Conservation (phyloP, 345 rosid genomes). For the Bruguiera gymnorhiza region DNA sequence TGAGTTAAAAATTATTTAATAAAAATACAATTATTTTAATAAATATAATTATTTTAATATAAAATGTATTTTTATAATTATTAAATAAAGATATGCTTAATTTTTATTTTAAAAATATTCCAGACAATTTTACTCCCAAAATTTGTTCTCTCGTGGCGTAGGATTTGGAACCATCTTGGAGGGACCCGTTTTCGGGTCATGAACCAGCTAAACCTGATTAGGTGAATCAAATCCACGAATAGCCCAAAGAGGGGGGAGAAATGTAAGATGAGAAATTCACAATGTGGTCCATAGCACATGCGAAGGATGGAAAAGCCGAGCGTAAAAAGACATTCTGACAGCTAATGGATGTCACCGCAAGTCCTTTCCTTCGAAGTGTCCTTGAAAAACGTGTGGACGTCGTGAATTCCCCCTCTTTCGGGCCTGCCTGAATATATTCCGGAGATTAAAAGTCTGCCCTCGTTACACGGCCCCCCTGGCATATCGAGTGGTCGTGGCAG, state of each 20-base stretch:
- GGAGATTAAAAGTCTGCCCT: not conserved
- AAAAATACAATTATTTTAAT: too few species aligned
- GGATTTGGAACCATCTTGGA: too few species aligned
- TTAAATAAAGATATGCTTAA: too few species aligned
- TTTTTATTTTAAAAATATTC: too few species aligned
- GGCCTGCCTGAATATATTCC: slow-evolving; percentile 13
- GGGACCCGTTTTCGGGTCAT: too few species aligned
- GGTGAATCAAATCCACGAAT: not conserved
- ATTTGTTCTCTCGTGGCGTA: too few species aligned
- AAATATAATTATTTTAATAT: too few species aligned
- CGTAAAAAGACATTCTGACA: slow-evolving; percentile 43
- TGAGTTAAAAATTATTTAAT: too few species aligned
- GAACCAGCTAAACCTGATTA: not conserved
- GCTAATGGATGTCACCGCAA: slow-evolving; percentile 28
- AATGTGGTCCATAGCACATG: slow-evolving; percentile 31
- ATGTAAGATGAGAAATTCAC: not conserved
- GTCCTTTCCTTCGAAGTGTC: slow-evolving; percentile 10
- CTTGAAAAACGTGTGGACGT: slow-evolving; percentile 29
- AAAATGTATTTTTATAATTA: too few species aligned
- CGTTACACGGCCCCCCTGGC: not conserved
- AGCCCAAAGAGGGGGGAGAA: not conserved
- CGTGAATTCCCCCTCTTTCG: slow-evolving; percentile 31
- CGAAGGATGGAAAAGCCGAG: slow-evolving; percentile 10
- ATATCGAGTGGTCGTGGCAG: too few species aligned
- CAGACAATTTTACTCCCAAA: too few species aligned